phyloP scores from a whole-genome alignment of 2,329 filamentous ascomycete genomes.

The Leptographium wingfieldii region DNA sequence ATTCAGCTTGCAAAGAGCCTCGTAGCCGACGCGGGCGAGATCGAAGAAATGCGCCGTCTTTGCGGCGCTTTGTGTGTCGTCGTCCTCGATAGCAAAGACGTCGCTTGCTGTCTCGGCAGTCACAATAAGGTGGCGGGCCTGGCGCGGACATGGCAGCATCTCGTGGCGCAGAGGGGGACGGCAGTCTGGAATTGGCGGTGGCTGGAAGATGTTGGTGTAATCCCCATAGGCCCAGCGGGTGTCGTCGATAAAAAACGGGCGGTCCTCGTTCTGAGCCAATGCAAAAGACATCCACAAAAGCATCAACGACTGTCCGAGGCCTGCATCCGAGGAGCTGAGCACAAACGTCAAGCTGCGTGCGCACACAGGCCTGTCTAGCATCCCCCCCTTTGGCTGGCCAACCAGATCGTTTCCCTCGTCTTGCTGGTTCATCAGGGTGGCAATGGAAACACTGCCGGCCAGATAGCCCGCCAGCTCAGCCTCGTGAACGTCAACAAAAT shows the following conservation, averaged over 20 bases:
- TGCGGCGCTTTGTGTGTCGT: slow-evolving; percentile 29
- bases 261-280: slow-evolving; percentile 58
- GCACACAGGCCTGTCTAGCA: slow-evolving; percentile 46
- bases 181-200: slow-evolving; percentile 53
- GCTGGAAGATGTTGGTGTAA: slow-evolving; percentile 59
- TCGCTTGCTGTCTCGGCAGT: slow-evolving; percentile 54
- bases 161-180: slow-evolving; percentile 60
- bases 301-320: slow-evolving; percentile 65
- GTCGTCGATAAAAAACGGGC: slow-evolving; percentile 77
- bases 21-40: slow-evolving; percentile 57
- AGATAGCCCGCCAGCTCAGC: slow-evolving; percentile 55
- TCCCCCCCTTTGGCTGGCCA: slow-evolving; percentile 27
- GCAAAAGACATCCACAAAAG: slow-evolving; percentile 76
- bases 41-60: slow-evolving; percentile 44
- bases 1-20: slow-evolving; percentile 59
- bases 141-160: slow-evolving; percentile 68
- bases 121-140: slow-evolving; percentile 61
- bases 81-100: slow-evolving; percentile 44
- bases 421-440: slow-evolving; percentile 16
- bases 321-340: slow-evolving; percentile 61
- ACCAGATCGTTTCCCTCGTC: slow-evolving; percentile 25
- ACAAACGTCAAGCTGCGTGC: slow-evolving; percentile 63
- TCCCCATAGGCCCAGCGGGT: slow-evolving; percentile 70
- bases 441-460: slow-evolving; percentile 30
- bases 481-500: slow-evolving; percentile 64